Base-by-base conservation (phyloP, 2,329 filamentous ascomycete species). In the Colletotrichum limetticola region DNA sequence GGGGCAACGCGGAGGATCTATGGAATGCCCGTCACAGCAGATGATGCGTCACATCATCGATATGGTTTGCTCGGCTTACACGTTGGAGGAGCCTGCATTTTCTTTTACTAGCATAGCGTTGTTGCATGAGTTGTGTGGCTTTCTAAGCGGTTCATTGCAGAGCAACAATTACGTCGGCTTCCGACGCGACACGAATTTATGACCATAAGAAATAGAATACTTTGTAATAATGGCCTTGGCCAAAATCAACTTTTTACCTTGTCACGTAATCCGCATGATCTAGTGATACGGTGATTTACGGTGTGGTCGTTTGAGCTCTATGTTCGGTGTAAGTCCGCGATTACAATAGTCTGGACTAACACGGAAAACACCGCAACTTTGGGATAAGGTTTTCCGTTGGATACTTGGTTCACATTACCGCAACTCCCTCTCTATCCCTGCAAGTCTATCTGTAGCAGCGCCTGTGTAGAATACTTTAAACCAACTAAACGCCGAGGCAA, bases 1-100 rank as follows among this genome's bases (percentile, higher is more conserved):
- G 85, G 57, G 80, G 79, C 24, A 92, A 92, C 75, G 88, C 90
- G 1, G 85, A 90, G 76, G 83, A 85, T 49, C 78, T 92, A 69
- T 84, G 82, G 82, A 72, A 67, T 52, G 30, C 55, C 66, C 55
- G 66, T 16, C 55, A 26, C 53, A 5, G 26, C 6, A 46, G 32
- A 16, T 70, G 70, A 72, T 5, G 57, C 42, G 19, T 19, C 12
- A 19, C 30, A 30, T 49, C 16, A 11, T 11, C 19, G n/a, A n/a
- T 16, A 12, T 22, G 8, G 55, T 5, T 8, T 26, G 24, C 11
- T 28, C 14, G 22, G 26, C 26, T 65, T 3, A 16, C 0, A 11
- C 16, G 19, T 19, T 35, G 16, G 49, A 42, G 16, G 42, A 26
- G 49, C 24, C 3, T 30, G 5, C n/a, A 52, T 26, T 49, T 30